phyloP scores from a whole-genome alignment of 2,329 filamentous ascomycete genomes.

The Cladosporium phlei region DNA sequence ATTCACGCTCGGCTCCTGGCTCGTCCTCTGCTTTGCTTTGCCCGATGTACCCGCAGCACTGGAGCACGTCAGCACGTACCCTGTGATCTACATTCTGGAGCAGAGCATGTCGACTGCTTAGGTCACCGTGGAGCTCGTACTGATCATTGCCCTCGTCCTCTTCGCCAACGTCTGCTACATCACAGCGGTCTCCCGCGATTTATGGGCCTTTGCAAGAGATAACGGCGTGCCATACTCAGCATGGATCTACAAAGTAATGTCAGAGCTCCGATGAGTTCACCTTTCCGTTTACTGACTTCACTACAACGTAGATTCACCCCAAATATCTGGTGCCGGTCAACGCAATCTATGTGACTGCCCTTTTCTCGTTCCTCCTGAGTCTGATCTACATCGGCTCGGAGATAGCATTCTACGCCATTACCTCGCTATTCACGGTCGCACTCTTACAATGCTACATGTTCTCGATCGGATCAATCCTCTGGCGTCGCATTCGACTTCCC shows the following conservation, averaged over 20 bases:
- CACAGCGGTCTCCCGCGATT: conserved; percentile 18
- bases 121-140: conserved; percentile 14
- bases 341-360: conserved; percentile 43
- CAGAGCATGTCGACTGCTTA: conserved; percentile 17
- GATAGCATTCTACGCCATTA: conserved; percentile 39
- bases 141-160: conserved; percentile 17
- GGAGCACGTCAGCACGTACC: conserved; percentile 31
- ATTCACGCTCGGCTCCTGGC: conserved; percentile 21
- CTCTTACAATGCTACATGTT: conserved; percentile 19
- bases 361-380: conserved; percentile 40
- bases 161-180: conserved; percentile 32
- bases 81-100: conserved; percentile 33
- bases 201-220: conserved; percentile 35
- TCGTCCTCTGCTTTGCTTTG: conserved; percentile 33
- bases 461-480: conserved; percentile 25
- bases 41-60: conserved; percentile 28
- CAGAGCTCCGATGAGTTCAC: no score
- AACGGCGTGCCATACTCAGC: conserved; percentile 32
- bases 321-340: conserved; percentile 20
- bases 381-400: conserved; percentile 37
- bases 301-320: no score
- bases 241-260: conserved; percentile 26
- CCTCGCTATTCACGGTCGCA: conserved; percentile 30
- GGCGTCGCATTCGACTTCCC: conserved; percentile 20
- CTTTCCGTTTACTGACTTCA: no score